Percentiles rank a stretch among this genome's conserved stretches.
Evolutionary conservation across 306 rosid species (phyloP).

Genomic region (Cercis canadensis): DNA sequence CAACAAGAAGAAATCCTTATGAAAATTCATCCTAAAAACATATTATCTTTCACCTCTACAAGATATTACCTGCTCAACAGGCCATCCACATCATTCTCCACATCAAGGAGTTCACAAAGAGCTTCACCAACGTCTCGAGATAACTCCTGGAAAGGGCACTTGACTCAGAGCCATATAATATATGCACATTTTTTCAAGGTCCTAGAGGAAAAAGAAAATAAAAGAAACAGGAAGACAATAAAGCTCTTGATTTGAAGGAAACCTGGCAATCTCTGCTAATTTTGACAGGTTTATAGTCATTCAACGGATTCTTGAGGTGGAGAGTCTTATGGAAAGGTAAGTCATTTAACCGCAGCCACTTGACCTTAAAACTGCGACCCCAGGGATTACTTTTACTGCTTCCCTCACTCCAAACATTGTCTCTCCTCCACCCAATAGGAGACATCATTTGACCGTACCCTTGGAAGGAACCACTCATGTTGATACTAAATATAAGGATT

Average conservation of each 20-base stretch:
- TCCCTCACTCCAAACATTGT: conserved; percentile 75
- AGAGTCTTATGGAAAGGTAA: conserved; percentile 78
- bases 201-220: conserved; percentile 6
- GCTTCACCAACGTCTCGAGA: conserved; percentile 78
- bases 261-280: conserved; percentile 93
- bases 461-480: conserved; percentile 90
- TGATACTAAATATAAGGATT: conserved; percentile 78
- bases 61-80: conserved; percentile 50
- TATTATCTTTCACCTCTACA: conserved; percentile 25
- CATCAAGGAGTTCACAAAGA: conserved; percentile 81
- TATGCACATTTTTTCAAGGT: conserved; percentile 19
- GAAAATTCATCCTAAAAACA: conserved; percentile 22
- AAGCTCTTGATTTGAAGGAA: conserved; percentile 19
- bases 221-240: background rate
- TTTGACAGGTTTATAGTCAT: conserved; percentile 86
- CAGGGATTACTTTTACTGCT: conserved; percentile 72
- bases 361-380: conserved; percentile 81
- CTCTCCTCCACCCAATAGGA: conserved; percentile 76
- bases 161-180: conserved; percentile 34
- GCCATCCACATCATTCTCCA: conserved; percentile 45
- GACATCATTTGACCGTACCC: conserved; percentile 89
- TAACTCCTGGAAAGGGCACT: conserved; percentile 62
- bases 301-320: conserved; percentile 84
- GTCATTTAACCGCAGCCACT: conserved; percentile 73
- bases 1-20: conserved; percentile 31